Conservation (phyloP, 73 alveolate species). For the Tetrahymena malaccensis region DNA sequence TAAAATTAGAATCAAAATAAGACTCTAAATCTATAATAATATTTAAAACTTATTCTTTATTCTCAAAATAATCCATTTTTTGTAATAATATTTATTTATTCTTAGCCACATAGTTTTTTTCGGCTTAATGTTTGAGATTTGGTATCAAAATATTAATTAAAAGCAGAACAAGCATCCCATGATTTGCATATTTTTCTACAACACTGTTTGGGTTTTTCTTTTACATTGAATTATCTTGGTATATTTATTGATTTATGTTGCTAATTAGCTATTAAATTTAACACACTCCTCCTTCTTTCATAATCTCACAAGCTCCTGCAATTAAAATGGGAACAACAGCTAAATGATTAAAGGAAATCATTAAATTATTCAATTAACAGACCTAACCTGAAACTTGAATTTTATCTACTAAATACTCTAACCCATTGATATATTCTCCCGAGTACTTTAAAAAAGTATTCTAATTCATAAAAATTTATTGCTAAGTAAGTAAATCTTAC, state of each 20-base stretch:
- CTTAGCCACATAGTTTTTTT: neutral
- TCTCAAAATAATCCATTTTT: neutral
- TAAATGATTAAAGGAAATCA: neutral
- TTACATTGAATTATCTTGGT: neutral
- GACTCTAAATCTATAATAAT: neutral
- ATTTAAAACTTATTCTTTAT: neutral
- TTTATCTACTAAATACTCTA: neutral
- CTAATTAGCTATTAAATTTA: neutral
- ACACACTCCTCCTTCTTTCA: neutral
- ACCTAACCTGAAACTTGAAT: neutral
- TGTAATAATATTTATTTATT: neutral
- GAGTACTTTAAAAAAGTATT: neutral
- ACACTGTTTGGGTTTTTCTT: neutral
- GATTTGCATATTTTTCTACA: neutral
- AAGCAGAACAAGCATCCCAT: neutral
- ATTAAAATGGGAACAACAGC: neutral
- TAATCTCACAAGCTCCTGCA: neutral
- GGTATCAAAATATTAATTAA: neutral
- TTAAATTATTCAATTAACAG: neutral
- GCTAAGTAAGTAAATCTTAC: neutral
- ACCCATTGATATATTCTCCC: neutral
- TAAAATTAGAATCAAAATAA: neutral
- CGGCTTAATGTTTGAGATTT: neutral
- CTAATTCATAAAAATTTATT: neutral
- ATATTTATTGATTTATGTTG: neutral